Conservation (phyloP, 805 yeast genomes). For the Myxozyma neotropica region DNA sequence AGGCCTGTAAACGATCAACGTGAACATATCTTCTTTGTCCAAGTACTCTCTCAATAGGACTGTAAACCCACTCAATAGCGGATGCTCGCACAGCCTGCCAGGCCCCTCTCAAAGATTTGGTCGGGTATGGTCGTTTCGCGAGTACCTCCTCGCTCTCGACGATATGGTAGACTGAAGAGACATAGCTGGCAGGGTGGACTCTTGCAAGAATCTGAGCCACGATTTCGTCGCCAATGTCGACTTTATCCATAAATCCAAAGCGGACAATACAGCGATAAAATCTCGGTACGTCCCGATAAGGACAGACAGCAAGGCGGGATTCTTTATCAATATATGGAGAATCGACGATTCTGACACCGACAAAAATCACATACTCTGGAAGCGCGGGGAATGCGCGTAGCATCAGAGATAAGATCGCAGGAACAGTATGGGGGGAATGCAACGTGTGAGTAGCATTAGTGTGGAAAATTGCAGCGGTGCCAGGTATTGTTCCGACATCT, state of each 20-base stretch:
- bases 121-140: conserved; percentile 3
- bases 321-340: conserved; percentile 46
- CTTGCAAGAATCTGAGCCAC: conserved; percentile 5
- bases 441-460: conserved; percentile 43
- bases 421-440: conserved; percentile 51
- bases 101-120: background rate
- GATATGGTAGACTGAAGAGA: conserved; percentile 14
- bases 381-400: conserved; percentile 49
- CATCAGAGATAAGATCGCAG: conserved; percentile 47
- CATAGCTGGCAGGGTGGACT: background rate
- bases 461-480: conserved; percentile 49
- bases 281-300: conserved; percentile 48
- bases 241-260: conserved; percentile 54
- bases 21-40: conserved; percentile 3
- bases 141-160: conserved; percentile 6
- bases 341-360: conserved; percentile 49
- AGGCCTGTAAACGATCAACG: background rate
- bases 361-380: conserved; percentile 51
- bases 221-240: conserved; percentile 31
- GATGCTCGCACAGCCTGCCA: background rate
- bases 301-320: conserved; percentile 46
- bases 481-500: conserved; percentile 35
- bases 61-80: conserved; percentile 15
- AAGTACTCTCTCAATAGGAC: conserved; percentile 15
- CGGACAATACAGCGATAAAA: conserved; percentile 54